A percentile compares a stretch with the other conserved stretches of the same genome.
These are phyloP conservation scores for Bathelium albidoporum DNA, from an alignment of 495 filamentous ascomycete genomes.

Conservation along the genomic window DNA sequence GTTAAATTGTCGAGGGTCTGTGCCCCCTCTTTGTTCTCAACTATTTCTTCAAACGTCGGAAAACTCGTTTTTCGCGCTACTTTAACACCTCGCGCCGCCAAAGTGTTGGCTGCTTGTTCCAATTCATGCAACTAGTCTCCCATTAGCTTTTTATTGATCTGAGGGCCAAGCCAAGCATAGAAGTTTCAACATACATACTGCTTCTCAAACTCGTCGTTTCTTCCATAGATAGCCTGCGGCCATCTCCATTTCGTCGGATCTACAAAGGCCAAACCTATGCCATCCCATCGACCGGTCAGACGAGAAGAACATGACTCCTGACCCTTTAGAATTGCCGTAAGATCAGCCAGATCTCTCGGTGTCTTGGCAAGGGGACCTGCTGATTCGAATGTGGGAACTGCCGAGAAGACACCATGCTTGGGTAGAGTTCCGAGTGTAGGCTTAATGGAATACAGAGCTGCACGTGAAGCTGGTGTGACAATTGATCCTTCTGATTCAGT, in stretches of 20 bases:
- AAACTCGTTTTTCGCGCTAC: not conserved
- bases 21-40: not conserved
- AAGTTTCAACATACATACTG: not conserved
- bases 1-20: not conserved
- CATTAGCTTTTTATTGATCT: not conserved
- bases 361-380: conserved; percentile 29
- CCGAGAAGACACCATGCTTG: conserved; percentile 22
- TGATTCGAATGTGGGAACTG: conserved; percentile 23
- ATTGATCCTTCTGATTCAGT: conserved; percentile 26
- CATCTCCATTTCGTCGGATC: conserved; percentile 3
- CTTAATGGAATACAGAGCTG: conserved; percentile 27
- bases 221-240: conserved; percentile 1
- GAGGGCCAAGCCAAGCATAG: not conserved
- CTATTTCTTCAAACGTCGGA: conserved; percentile 2
- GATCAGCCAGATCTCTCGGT: conserved; percentile 23
- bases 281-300: conserved; percentile 1
- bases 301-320: conserved; percentile 4
- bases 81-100: not conserved
- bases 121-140: not conserved
- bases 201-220: conserved; percentile 1
- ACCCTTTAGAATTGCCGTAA: conserved; percentile 23
- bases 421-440: conserved; percentile 23
- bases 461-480: conserved; percentile 26
- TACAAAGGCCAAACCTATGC: not conserved
- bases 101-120: not conserved